A percentile compares a stretch with the other conserved stretches of the same genome.
These are phyloP conservation scores for Musa itinerans DNA, from an alignment of 176 grass and related monocot species.

Conservation along the genomic window DNA sequence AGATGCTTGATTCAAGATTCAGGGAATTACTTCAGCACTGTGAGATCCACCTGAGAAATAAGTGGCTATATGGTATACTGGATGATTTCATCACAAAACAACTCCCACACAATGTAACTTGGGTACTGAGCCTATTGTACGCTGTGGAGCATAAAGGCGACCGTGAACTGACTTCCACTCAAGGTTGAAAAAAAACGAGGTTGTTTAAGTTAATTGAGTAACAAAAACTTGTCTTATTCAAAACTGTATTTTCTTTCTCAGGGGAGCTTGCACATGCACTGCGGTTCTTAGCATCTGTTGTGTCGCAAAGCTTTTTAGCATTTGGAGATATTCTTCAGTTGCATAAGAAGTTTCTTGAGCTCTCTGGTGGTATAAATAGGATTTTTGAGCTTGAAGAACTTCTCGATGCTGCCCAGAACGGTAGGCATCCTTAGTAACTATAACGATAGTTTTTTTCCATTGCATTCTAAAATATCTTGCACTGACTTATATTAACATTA, in stretches of 20 bases:
- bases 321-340: conserved; percentile 97
- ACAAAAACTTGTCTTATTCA: conserved; percentile 10
- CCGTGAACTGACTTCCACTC: conserved; percentile 73
- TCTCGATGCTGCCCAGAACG: conserved; percentile 56
- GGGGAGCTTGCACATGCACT: conserved; percentile 92
- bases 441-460: conserved; percentile 10
- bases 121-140: conserved; percentile 93
- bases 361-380: conserved; percentile 91
- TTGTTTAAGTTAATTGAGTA: conserved; percentile 5
- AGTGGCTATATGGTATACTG: conserved; percentile 94
- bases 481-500: too few species aligned
- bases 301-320: conserved; percentile 95
- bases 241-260: conserved; percentile 29
- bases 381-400: conserved; percentile 94
- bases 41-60: conserved; percentile 73
- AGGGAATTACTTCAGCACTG: conserved; percentile 76
- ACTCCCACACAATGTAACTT: conserved; percentile 97
- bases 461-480: background rate
- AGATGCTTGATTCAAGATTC: conserved; percentile 93
- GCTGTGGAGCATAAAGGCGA: conserved; percentile 96
- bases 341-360: conserved; percentile 89
- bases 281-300: conserved; percentile 89
- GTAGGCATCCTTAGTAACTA: conserved; percentile 33
- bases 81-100: conserved; percentile 99
- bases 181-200: conserved; percentile 46